Evolutionary conservation across 2,329 filamentous ascomycete species (phyloP), one percentile per base, ranked within the genome.

Genomic region (Nigrospora oryzae): DNA sequence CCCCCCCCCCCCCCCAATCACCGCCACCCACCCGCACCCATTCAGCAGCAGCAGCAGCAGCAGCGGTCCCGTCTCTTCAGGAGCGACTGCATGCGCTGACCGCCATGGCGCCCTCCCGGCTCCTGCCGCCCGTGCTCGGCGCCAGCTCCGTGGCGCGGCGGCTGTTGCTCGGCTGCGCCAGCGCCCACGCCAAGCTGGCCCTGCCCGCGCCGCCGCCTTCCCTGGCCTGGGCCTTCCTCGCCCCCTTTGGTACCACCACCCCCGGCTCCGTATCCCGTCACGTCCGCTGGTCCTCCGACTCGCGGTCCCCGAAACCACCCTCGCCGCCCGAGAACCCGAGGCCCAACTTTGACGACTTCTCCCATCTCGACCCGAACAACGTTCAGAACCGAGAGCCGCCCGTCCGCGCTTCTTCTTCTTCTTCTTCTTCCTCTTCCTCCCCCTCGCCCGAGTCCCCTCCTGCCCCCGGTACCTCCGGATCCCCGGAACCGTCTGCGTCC

Each of bases 241-340:
- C 19, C 19, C 19, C 16, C 5, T 14, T 4, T 4, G 23, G 23
- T 28, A 7, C 23, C 23, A 35, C 23, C 46, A 46, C 38, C 19
- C 49, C 28, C 55, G 49, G 14, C 42, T 54, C 6, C 59, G 57
- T 4, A 54, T 57, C 30, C 64, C 55, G 42, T 66, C 64, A 35
- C 57, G 50, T 31, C 45, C 57, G 14, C 56, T 55, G 17, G 52
- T 55, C 35, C 28, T 45, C 38, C 28, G 38, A 43, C 10, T n/a
- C 44, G 46, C 42, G 28, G 38, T 6, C 43, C 44, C 19, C 47
- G 33, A 36, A 33, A 30, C 37, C 47, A n/a, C 13, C 43, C 45
- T 15, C 41, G 40, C 38, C 48, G 38, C 35, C 44, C 46, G 36
- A 44, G 28, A 16, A 45, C 36, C 15, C 44, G 35, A 19, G 44